A percentile compares a stretch with the other conserved stretches of the same genome.
Conservation (phyloP, 225 moss, liverwort and hornwort genomes). For the Pseudisothecium myosuroides region DNA sequence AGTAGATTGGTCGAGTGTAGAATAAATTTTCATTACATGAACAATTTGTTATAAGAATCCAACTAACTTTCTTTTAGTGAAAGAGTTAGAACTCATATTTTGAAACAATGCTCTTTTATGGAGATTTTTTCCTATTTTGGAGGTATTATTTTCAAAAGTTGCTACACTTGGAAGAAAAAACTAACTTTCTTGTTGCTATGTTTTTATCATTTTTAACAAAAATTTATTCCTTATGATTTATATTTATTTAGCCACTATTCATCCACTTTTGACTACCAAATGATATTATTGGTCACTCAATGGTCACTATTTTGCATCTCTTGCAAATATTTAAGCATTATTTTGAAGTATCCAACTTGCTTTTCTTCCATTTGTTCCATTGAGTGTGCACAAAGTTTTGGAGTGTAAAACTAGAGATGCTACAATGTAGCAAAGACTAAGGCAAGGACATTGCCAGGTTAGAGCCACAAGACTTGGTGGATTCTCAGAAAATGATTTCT, state of each 20-base stretch:
- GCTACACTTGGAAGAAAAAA: not conserved
- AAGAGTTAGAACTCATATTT: not conserved
- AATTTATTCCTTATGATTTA: not conserved
- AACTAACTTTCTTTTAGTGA: not conserved
- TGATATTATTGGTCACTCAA: not conserved
- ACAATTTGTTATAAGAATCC: not conserved
- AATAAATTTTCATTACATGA: not conserved
- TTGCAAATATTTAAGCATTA: not conserved
- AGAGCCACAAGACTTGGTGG: not conserved
- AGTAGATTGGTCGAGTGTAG: too few species aligned
- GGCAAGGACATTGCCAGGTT: not conserved
- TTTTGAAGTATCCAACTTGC: not conserved
- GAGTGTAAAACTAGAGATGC: not conserved
- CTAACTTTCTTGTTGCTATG: not conserved
- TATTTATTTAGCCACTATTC: not conserved
- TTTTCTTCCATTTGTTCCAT: not conserved
- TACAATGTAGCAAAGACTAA: not conserved
- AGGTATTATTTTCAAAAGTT: not conserved
- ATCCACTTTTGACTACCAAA: not conserved
- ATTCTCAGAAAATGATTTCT: not conserved
- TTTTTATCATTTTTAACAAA: not conserved
- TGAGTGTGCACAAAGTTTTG: not conserved
- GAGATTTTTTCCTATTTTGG: not conserved
- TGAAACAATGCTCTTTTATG: not conserved
- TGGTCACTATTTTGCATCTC: not conserved